These are phyloP conservation scores for Rhododendron williamsianum DNA, from an alignment of 148 eudicot species.

Conservation along the genomic window DNA sequence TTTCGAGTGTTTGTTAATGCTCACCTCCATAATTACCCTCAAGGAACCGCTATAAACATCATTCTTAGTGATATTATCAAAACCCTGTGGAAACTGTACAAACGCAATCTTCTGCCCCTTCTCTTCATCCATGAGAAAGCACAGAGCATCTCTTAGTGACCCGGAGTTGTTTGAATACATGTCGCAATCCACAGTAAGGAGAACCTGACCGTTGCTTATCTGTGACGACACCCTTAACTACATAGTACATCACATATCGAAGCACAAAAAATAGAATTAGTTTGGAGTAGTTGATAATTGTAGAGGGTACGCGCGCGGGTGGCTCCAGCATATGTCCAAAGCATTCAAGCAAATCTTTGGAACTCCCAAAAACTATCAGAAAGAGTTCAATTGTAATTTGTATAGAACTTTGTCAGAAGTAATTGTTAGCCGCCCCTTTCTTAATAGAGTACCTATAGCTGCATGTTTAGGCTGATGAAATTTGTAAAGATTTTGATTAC, in stretches of 20 bases:
- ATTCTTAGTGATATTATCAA: slow-evolving; percentile 4
- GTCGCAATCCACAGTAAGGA: slow-evolving; percentile 18
- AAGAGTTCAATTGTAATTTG: not conserved
- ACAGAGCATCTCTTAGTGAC: slow-evolving; percentile 16
- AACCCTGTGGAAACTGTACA: slow-evolving; percentile 11
- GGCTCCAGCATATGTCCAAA: not conserved
- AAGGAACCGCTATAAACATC: slow-evolving; percentile 3
- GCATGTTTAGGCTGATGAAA: not conserved
- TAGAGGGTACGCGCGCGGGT: not conserved
- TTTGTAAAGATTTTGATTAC: not conserved
- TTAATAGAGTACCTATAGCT: not conserved
- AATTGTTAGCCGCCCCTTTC: not conserved
- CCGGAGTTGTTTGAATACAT: slow-evolving; percentile 14
- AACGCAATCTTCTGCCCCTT: slow-evolving; percentile 7
- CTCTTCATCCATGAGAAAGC: slow-evolving; percentile 20
- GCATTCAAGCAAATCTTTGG: not conserved
- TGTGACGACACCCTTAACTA: slow-evolving; percentile 16
- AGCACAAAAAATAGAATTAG: not conserved
- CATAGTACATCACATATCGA: not conserved
- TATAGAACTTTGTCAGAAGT: not conserved
- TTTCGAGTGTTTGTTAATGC: not conserved
- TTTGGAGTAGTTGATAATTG: not conserved
- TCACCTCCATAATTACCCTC: not conserved
- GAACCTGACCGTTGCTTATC: slow-evolving; percentile 11
- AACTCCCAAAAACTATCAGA: not conserved